A percentile compares a stretch with the other conserved stretches of the same genome.
Evolutionary conservation across 306 rosid species (phyloP).

Genomic region (Cicer bijugum): DNA sequence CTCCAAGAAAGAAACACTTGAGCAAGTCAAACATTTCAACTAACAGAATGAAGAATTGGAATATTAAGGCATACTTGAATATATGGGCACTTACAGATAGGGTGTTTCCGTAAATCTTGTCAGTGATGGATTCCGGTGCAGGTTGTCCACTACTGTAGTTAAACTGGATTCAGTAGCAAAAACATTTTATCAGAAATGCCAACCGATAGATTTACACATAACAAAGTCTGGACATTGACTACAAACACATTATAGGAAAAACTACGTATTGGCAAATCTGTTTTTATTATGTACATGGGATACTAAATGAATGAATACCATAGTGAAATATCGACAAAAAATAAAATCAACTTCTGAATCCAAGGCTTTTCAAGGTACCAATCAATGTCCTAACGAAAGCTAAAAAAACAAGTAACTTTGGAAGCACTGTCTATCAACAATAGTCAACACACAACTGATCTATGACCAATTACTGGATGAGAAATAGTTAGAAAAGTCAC

Average conservation of each 20-base stretch:
- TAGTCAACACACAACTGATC: conserved; percentile 31
- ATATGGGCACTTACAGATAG: conserved; percentile 71
- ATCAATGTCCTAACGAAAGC: conserved; percentile 9
- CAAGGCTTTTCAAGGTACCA: conserved; percentile 29
- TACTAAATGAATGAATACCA: conserved; percentile 18
- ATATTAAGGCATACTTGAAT: conserved; percentile 30
- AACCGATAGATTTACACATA: conserved; percentile 29
- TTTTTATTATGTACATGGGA: background rate
- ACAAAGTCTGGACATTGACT: conserved; percentile 27
- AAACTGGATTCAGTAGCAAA: conserved; percentile 61
- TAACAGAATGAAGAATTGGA: conserved; percentile 13
- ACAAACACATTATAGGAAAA: conserved; percentile 25
- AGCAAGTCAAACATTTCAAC: conserved; percentile 25
- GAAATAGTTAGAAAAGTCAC: conserved; percentile 53
- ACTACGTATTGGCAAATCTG: background rate
- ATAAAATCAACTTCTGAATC: conserved; percentile 32
- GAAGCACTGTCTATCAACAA: conserved; percentile 7
- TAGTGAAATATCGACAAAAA: background rate
- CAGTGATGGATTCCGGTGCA: conserved; percentile 98
- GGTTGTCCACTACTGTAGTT: conserved; percentile 98
- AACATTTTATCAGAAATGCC: conserved; percentile 49
- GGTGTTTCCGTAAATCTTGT: conserved; percentile 96
- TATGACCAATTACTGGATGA: conserved; percentile 25
- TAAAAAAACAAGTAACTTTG: conserved; percentile 1
- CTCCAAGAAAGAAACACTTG: conserved; percentile 35